Percentiles rank a stretch among this genome's conserved stretches.
Evolutionary conservation across 2,329 filamentous ascomycete species (phyloP).

Genomic region (Alternaria sp.): DNA sequence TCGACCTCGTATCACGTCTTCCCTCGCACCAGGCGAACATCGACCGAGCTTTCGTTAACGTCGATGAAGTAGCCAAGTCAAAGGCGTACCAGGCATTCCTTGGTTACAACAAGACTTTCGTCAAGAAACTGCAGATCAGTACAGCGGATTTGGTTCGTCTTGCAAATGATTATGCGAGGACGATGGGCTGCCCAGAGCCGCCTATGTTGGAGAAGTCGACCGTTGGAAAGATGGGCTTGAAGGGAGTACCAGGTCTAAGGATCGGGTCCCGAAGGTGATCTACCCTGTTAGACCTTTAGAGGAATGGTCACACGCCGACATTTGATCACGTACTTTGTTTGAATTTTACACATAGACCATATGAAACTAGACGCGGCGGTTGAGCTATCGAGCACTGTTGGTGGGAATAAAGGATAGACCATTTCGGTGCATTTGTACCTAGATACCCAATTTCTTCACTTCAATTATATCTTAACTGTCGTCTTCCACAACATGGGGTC

Average conservation of each 20-base stretch:
- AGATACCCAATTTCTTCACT: constrained; percentile 10
- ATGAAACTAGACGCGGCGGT: constrained; percentile 5
- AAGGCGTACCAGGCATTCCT: constrained; percentile 60
- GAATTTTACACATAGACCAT: constrained; percentile 17
- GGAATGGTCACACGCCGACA: not conserved
- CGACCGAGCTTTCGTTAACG: constrained; percentile 42
- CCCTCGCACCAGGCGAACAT: constrained; percentile 44
- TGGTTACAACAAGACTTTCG: constrained; percentile 58
- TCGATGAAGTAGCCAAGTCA: constrained; percentile 53
- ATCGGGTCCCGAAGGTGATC: constrained; percentile 36
- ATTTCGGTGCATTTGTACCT: constrained; percentile 4
- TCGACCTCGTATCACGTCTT: constrained; percentile 51
- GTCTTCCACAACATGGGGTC: not conserved
- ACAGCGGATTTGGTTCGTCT: constrained; percentile 52
- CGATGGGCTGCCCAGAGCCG: constrained; percentile 57
- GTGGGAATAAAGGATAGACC: constrained; percentile 20
- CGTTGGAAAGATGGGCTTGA: constrained; percentile 60
- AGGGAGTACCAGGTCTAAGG: constrained; percentile 54
- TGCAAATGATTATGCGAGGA: constrained; percentile 55
- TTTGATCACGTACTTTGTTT: constrained; percentile 7
- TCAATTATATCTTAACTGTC: not conserved
- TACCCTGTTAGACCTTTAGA: not conserved
- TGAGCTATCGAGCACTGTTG: constrained; percentile 1
- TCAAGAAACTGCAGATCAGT: constrained; percentile 54
- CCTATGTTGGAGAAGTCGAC: constrained; percentile 57